phyloP scores from a whole-genome alignment of 352 stramenopile species.

The Phytophthora brassicae region DNA sequence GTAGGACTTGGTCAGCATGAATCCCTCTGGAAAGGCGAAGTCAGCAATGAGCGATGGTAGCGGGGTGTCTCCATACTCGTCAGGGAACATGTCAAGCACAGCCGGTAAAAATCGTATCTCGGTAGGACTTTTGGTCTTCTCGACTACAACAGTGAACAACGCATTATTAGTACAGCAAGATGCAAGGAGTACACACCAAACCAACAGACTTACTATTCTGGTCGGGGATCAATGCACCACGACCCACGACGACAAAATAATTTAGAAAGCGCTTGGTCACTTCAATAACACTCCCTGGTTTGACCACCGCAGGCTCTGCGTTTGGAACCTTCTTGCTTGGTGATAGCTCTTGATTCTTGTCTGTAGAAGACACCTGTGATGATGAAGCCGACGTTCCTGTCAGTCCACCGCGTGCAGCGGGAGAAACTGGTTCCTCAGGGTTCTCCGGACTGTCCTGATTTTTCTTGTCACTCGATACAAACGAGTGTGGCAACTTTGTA shows the following conservation, averaged over 20 bases:
- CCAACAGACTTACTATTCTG: conserved; percentile 55
- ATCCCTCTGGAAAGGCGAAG: conserved; percentile 82
- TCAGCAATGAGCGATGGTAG: conserved; percentile 68
- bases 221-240: conserved; percentile 54
- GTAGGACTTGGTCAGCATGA: conserved; percentile 60
- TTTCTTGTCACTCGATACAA: conserved; percentile 41
- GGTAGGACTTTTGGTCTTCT: conserved; percentile 69
- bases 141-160: conserved; percentile 38
- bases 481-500: conserved; percentile 41
- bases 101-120: conserved; percentile 71
- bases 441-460: conserved; percentile 55
- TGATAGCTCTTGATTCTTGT: conserved; percentile 47
- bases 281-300: conserved; percentile 62
- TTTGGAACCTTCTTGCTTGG: conserved; percentile 25
- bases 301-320: conserved; percentile 37
- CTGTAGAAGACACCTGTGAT: conserved; percentile 7
- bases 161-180: conserved; percentile 1
- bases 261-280: conserved; percentile 82
- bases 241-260: conserved; percentile 82
- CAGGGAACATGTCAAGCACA: conserved; percentile 68
- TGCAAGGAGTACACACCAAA: background rate
- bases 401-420: conserved; percentile 2
- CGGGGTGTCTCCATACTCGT: conserved; percentile 56
- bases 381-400: conserved; percentile 22
- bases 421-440: conserved; percentile 38